Evolutionary conservation across 2,329 filamentous ascomycete genomes (phyloP).

Genomic region (Penicillium sp.): DNA sequence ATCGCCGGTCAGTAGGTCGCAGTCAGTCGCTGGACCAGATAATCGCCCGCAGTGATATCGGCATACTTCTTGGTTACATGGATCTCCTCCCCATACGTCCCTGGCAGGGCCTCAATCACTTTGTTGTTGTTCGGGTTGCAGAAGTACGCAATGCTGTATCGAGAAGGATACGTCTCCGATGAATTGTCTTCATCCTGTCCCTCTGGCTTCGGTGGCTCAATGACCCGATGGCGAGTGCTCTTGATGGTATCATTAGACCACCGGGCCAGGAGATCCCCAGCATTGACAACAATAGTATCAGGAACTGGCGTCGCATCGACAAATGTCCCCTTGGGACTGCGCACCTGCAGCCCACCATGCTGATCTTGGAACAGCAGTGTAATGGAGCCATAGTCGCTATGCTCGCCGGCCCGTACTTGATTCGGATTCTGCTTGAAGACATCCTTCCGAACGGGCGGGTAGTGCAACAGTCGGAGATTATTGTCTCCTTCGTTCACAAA

Average conservation of each 20-base stretch:
- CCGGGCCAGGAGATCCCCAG: conserved; percentile 79
- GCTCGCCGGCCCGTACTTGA: conserved; percentile 75
- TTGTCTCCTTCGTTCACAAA: conserved; percentile 72
- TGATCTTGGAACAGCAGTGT: conserved; percentile 59
- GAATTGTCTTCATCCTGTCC: conserved; percentile 40
- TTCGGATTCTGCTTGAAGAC: conserved; percentile 67
- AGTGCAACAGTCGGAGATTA: conserved; percentile 73
- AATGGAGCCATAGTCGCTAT: conserved; percentile 65
- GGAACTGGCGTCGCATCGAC: conserved; percentile 81
- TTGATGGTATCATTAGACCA: conserved; percentile 94
- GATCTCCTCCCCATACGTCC: conserved; percentile 65
- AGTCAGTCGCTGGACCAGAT: conserved; percentile 73
- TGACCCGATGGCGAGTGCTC: conserved; percentile 85
- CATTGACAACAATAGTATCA: conserved; percentile 83
- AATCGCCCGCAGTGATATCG: conserved; percentile 76
- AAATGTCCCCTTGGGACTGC: conserved; percentile 73
- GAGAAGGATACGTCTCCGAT: conserved; percentile 62
- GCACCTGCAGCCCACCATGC: conserved; percentile 61
- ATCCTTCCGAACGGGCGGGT: conserved; percentile 66
- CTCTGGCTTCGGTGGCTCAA: conserved; percentile 70
- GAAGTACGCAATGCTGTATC: conserved; percentile 91
- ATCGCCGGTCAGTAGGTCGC: conserved; percentile 62
- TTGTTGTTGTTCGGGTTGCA: conserved; percentile 81
- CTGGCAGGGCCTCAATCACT: conserved; percentile 77
- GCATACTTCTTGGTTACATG: conserved; percentile 73